phyloP scores from a whole-genome alignment of 805 yeast genomes.

The Cyberlindnera mississippiensis region DNA sequence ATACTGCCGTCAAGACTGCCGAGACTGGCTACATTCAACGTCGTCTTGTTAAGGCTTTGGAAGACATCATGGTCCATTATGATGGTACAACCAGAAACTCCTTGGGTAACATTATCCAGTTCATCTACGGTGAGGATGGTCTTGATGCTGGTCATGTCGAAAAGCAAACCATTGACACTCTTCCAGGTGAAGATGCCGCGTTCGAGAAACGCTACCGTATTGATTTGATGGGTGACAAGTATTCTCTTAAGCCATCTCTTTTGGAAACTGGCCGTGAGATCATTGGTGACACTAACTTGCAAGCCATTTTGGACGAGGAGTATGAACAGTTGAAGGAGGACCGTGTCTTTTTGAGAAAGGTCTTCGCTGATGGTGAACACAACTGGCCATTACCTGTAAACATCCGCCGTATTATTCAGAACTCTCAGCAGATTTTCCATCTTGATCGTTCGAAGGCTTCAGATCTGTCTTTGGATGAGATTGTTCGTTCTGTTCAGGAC shows the following conservation, averaged over 20 bases:
- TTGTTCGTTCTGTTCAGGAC: conserved; percentile 66
- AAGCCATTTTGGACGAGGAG: conserved; percentile 77
- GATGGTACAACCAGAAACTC: conserved; percentile 99
- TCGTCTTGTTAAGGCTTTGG: conserved; percentile 94
- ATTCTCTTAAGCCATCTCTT: conserved; percentile 62
- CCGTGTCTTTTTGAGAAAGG: conserved; percentile 74
- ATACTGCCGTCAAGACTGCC: conserved; percentile 98
- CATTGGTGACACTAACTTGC: conserved; percentile 82
- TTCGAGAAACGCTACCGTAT: conserved; percentile 84
- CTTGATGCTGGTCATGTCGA: conserved; percentile 97
- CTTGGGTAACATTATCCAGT: conserved; percentile 92
- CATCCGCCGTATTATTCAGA: conserved; percentile 91
- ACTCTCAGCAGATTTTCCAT: conserved; percentile 95
- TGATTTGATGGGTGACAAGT: conserved; percentile 72
- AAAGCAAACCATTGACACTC: conserved; percentile 90
- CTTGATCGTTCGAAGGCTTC: conserved; percentile 87
- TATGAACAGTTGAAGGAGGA: conserved; percentile 73
- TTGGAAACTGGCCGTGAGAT: conserved; percentile 90
- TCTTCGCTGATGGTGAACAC: conserved; percentile 90
- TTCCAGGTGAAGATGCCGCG: conserved; percentile 84
- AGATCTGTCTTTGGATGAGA: conserved; percentile 80
- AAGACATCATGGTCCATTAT: conserved; percentile 96
- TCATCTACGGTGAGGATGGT: conserved; percentile 98
- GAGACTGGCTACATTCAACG: conserved; percentile 98
- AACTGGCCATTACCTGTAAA: conserved; percentile 98